Percentiles rank a stretch among this genome's conserved stretches.
Conservation (phyloP, 768 basidiomycete genomes). For the Russula sp. region DNA sequence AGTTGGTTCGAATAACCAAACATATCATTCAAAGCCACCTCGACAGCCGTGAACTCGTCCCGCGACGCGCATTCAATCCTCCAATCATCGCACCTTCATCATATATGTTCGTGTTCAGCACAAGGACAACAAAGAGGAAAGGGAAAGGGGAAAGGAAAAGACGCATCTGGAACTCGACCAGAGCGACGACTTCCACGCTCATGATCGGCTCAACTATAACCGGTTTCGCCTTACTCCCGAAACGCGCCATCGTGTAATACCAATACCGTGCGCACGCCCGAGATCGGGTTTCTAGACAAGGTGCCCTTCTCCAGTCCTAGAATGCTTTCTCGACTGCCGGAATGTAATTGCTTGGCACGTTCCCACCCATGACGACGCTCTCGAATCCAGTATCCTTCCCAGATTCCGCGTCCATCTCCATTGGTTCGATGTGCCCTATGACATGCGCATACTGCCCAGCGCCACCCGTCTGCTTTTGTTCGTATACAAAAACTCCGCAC, state of each 20-base stretch:
- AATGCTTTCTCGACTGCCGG: slow-evolving; percentile 98
- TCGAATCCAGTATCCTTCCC: slow-evolving; percentile 85
- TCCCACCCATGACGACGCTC: slow-evolving; percentile 86
- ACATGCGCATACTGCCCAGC: slow-evolving; percentile 96
- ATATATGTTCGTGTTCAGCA: slow-evolving; percentile 8
- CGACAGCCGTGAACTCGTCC: slow-evolving; percentile 87
- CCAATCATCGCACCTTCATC: slow-evolving; percentile 79
- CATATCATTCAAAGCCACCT: slow-evolving; percentile 97
- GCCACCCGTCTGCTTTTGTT: slow-evolving; percentile 98
- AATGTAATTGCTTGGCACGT: slow-evolving; percentile 86
- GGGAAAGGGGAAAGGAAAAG: background rate
- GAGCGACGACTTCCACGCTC: slow-evolving; percentile 96
- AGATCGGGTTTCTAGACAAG: slow-evolving; percentile 82
- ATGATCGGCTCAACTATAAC: slow-evolving; percentile 96
- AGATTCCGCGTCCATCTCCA: slow-evolving; percentile 68
- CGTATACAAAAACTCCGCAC: slow-evolving; percentile 80
- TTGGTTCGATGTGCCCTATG: slow-evolving; percentile 86
- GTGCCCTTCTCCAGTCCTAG: slow-evolving; percentile 89
- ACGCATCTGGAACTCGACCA: slow-evolving; percentile 87
- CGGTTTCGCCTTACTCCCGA: slow-evolving; percentile 76
- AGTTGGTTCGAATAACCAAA: slow-evolving; percentile 93
- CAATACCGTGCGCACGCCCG: slow-evolving; percentile 66
- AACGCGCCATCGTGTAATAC: slow-evolving; percentile 88
- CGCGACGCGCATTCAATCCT: slow-evolving; percentile 85
- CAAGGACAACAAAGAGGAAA: background rate